Evolutionary conservation across 2,329 filamentous ascomycete species (phyloP).

Genomic region (Ilyonectria destructans): DNA sequence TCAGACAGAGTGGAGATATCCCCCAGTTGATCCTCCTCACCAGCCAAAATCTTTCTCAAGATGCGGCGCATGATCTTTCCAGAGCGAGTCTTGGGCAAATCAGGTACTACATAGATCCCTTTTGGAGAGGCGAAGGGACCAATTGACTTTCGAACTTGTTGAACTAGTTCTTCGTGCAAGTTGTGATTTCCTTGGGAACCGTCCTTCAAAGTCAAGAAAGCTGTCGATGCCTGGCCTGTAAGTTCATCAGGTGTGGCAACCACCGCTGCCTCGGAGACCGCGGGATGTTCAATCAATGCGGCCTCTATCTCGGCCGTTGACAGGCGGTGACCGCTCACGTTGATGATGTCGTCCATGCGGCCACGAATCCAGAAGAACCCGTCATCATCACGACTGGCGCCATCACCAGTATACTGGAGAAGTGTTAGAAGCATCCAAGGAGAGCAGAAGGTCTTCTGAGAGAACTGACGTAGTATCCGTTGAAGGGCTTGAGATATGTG

Average conservation of each 20-base stretch:
- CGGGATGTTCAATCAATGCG: slow-evolving; percentile 87
- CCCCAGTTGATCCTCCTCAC: slow-evolving; percentile 93
- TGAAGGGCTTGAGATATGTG: slow-evolving; percentile 94
- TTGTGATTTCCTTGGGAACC: slow-evolving; percentile 69
- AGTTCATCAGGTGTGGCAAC: slow-evolving; percentile 92
- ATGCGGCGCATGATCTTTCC: slow-evolving; percentile 98
- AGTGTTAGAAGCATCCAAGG: background rate
- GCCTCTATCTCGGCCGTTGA: slow-evolving; percentile 98
- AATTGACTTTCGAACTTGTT: slow-evolving; percentile 94
- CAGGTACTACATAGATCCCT: slow-evolving; percentile 87
- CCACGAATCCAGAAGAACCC: slow-evolving; percentile 99
- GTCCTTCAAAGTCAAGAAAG: slow-evolving; percentile 87
- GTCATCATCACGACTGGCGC: slow-evolving; percentile 91
- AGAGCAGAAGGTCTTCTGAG: fast-evolving
- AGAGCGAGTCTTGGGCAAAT: slow-evolving; percentile 93
- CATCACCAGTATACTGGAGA: slow-evolving; percentile 84
- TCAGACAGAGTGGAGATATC: slow-evolving; percentile 92
- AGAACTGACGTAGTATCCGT: slow-evolving; percentile 88
- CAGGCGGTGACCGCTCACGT: slow-evolving; percentile 92
- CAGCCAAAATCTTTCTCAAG: slow-evolving; percentile 92
- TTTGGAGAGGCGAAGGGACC: slow-evolving; percentile 95
- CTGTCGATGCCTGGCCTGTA: slow-evolving; percentile 93
- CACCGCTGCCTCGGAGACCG: slow-evolving; percentile 91
- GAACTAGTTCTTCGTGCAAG: slow-evolving; percentile 86
- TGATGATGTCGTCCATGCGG: slow-evolving; percentile 96